phyloP scores from a whole-genome alignment of 176 grass and related monocot genomes.

The Hsuehochloa calcarea region DNA sequence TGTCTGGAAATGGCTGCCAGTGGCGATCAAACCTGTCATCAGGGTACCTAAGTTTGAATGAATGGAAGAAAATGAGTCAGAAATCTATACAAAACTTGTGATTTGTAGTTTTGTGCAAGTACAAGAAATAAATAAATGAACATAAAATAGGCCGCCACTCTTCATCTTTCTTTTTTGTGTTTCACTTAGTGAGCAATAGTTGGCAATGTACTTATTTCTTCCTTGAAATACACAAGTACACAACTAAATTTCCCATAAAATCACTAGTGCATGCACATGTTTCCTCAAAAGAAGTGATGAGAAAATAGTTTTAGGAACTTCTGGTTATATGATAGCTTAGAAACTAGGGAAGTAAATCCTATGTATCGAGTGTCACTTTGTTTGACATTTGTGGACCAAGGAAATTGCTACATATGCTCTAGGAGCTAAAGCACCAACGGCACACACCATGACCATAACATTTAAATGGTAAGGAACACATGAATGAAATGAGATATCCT shows the following conservation, averaged over 20 bases:
- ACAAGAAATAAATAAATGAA: background rate
- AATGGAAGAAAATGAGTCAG: conserved; percentile 19
- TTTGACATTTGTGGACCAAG: background rate
- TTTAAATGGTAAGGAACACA: background rate
- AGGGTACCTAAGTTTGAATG: conserved; percentile 67
- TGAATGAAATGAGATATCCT: background rate
- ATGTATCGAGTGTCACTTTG: background rate
- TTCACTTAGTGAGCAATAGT: background rate
- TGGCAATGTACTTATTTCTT: background rate
- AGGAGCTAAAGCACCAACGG: background rate
- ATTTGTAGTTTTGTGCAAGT: background rate
- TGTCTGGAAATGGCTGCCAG: conserved; percentile 79
- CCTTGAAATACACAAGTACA: conserved; percentile 19
- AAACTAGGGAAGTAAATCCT: background rate
- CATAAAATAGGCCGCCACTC: background rate
- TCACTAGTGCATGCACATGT: background rate
- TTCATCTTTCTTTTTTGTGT: background rate
- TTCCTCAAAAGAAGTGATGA: background rate
- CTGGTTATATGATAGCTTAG: background rate
- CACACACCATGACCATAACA: background rate
- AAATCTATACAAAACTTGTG: background rate
- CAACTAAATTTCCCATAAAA: background rate
- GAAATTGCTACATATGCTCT: background rate
- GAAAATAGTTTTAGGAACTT: background rate
- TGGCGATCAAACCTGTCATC: conserved; percentile 78